Evolutionary conservation across 257 asterid genomes (phyloP).

Genomic region (Pogostemon cablin): DNA sequence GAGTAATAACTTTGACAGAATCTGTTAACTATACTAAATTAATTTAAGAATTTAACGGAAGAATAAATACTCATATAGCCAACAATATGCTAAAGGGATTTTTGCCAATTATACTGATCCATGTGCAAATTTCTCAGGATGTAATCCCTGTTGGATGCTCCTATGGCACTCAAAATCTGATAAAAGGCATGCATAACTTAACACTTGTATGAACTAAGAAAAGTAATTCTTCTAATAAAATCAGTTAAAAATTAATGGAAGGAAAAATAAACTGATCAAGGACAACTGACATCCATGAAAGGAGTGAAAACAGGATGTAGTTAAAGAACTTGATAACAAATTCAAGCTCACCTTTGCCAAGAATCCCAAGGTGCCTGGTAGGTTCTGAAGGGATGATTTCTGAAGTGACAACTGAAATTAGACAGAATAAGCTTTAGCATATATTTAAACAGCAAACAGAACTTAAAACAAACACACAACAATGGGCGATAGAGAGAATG

Average conservation of each 20-base stretch:
- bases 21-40: not conserved
- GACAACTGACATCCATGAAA: constrained; percentile 8
- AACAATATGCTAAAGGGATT: constrained; percentile 1
- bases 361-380: constrained; percentile 50
- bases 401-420: constrained; percentile 59
- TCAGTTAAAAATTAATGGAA: not conserved
- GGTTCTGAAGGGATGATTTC: constrained; percentile 49
- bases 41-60: not conserved
- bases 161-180: constrained; percentile 16
- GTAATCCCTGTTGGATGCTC: not conserved
- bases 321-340: constrained; percentile 26
- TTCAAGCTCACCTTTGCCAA: constrained; percentile 65
- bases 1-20: constrained; percentile 11
- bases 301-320: constrained; percentile 12
- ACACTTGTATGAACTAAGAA: not conserved
- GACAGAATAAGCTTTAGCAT: constrained; percentile 30
- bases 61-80: constrained; percentile 3
- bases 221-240: not conserved
- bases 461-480: constrained; percentile 21
- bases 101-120: constrained; percentile 9
- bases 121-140: not conserved
- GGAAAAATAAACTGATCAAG: not conserved
- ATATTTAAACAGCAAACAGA: not conserved
- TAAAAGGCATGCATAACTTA: not conserved
- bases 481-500: constrained; percentile 11